Evolutionary conservation across 768 basidiomycete genomes (phyloP), one percentile per base, ranked within the genome.

Genomic region (Auricularia cornea): DNA sequence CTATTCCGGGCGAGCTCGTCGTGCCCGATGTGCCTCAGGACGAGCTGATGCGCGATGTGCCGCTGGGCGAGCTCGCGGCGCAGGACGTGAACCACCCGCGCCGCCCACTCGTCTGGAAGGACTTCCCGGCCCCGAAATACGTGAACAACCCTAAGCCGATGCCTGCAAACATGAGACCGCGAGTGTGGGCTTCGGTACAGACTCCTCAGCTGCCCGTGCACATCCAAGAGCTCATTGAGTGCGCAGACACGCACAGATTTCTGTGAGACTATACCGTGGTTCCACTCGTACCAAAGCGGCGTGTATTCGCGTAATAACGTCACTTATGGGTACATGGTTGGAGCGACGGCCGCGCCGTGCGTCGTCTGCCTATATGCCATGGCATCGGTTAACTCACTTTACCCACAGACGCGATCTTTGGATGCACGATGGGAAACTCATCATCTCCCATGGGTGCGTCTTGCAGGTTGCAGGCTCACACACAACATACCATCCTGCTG

Each of bases 361-460:
- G 77, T 72, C 26, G 41, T 62, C 60, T 56, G 61, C 44, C 66
- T 14, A 32, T 26, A 23, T 60, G 44, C 31, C 38, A 10, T 32
- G 32, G n/a, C 6, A 29, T 63, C 60, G 62, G 61, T 60, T 60
- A 62, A 69, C 48, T 57, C 51, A 33, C 65, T 60, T 61, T 65
- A 31, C 26, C 28, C 18, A 12, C 64, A 92, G 91, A 57, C 87
- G 88, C 11, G 91, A 94, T 68, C 68, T 77, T 18, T 92, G 88
- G 68, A 75, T 80, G 56, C 81, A 86, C 48, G 78, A 72, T 18
- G 91, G 92, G 18, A 83, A 77, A 65, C 69, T 91, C 4, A 90
- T 94, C 52, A 84, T 94, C 59, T 94, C 91, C 8, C 91, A 94
- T 71, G 92, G 90, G 91, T 93, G 65, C 62, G 82, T 70, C n/a